Evolutionary conservation across 331 rosid species (phyloP).

Genomic region (Telfairia occidentalis): DNA sequence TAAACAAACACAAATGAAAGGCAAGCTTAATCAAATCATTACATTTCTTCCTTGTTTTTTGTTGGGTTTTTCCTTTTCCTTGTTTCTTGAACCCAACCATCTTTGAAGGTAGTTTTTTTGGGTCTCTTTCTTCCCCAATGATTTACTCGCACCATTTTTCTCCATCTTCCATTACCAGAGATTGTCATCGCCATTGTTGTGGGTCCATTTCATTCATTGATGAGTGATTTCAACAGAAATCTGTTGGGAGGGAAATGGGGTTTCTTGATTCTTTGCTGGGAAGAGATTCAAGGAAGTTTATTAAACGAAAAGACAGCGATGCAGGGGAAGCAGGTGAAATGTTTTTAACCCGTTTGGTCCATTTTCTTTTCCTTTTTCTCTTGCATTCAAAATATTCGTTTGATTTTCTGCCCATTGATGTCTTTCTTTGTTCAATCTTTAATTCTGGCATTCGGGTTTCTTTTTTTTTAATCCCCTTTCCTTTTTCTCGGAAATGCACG

Average conservation of each 20-base stretch:
- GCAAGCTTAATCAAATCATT: not conserved
- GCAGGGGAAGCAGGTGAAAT: conserved; percentile 83
- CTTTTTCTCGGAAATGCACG: not conserved
- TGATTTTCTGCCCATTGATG: not conserved
- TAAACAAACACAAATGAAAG: not conserved
- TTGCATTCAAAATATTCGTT: not conserved
- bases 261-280: conserved; percentile 47
- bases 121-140: not conserved
- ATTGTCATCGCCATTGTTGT: not conserved
- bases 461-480: not conserved
- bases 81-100: not conserved
- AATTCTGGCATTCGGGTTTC: not conserved
- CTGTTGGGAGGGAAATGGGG: conserved; percentile 40
- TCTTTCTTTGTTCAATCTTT: not conserved
- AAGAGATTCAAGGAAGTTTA: conserved; percentile 26
- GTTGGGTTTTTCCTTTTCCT: not conserved
- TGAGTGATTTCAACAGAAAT: conserved; percentile 30
- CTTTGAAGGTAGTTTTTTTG: not conserved
- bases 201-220: conserved; percentile 7
- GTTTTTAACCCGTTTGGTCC: not conserved
- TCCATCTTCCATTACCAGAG: not conserved
- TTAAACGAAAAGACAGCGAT: conserved; percentile 87
- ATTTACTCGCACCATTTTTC: not conserved
- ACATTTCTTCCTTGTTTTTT: not conserved
- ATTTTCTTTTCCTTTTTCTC: not conserved